Conservation (phyloP, 2,329 filamentous ascomycete genomes). For the Lasiodiplodia hormozganensis region DNA sequence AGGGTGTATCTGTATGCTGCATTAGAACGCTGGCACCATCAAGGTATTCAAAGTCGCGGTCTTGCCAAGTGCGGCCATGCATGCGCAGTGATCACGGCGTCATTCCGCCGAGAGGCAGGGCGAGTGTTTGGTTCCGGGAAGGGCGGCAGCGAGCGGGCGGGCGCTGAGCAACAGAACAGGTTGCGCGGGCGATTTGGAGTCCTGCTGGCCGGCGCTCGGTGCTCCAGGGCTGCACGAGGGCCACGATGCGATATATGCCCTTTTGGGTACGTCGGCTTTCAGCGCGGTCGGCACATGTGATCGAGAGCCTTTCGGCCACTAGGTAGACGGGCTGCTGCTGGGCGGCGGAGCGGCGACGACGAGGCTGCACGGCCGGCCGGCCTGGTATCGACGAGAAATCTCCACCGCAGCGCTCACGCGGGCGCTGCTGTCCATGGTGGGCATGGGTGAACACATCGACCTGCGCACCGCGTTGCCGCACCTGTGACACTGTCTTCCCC, state of each 20-base stretch:
- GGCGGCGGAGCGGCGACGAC: background rate
- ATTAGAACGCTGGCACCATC: conserved; percentile 27
- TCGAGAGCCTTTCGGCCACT: conserved; percentile 1
- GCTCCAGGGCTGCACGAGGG: conserved; percentile 21
- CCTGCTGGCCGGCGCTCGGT: conserved; percentile 23
- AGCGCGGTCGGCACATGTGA: conserved; percentile 24
- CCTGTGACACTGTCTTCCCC: conserved; percentile 3
- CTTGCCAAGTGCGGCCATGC: conserved; percentile 54
- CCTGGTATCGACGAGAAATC: background rate
- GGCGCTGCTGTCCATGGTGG: conserved; percentile 11
- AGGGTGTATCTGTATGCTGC: conserved; percentile 44
- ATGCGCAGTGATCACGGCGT: conserved; percentile 34
- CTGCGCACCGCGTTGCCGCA: background rate
- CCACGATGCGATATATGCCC: conserved; percentile 20
- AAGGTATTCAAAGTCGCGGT: conserved; percentile 28
- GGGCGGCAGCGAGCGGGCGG: conserved; percentile 13
- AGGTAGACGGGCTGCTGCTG: background rate
- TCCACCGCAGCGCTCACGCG: background rate
- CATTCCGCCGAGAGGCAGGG: conserved; percentile 29
- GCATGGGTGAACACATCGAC: background rate
- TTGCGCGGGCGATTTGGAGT: conserved; percentile 11
- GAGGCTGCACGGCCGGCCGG: conserved; percentile 14
- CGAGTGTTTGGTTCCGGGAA: conserved; percentile 11
- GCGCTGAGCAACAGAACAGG: conserved; percentile 13
- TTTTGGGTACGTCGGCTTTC: conserved; percentile 16